Evolutionary conservation across 257 asterid species (phyloP).

Genomic region (Avicennia marina): DNA sequence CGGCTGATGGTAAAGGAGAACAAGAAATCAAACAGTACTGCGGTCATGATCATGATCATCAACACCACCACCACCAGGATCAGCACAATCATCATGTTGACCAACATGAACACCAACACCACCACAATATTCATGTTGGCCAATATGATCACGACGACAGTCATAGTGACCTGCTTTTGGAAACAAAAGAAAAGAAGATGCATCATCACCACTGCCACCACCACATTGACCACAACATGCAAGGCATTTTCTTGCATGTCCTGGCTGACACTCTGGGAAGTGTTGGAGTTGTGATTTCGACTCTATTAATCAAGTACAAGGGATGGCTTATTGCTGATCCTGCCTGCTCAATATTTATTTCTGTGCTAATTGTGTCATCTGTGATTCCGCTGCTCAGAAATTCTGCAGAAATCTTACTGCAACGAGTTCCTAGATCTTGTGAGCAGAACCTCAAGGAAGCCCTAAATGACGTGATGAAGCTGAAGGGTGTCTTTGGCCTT

Average conservation of each 20-base stretch:
- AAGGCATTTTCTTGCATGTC: conserved; percentile 95
- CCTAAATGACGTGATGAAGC: conserved; percentile 40
- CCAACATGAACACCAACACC: conserved; percentile 20
- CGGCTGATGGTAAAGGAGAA: conserved; percentile 8
- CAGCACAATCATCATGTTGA: conserved; percentile 15
- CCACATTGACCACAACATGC: conserved; percentile 98
- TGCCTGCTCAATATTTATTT: conserved; percentile 91
- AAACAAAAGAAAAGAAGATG: conserved; percentile 28
- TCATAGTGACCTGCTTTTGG: conserved; percentile 19
- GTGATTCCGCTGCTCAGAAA: conserved; percentile 92
- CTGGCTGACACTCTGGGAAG: conserved; percentile 97
- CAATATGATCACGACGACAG: too few relatives aligned
- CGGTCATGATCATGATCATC: conserved; percentile 14
- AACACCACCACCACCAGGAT: neutral
- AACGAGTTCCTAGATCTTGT: conserved; percentile 77
- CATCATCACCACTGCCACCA: conserved; percentile 65
- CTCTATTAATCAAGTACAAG: conserved; percentile 85
- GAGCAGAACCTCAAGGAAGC: conserved; percentile 68
- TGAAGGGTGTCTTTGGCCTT: conserved; percentile 61
- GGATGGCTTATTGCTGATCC: conserved; percentile 98
- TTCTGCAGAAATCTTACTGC: conserved; percentile 83
- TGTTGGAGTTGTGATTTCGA: conserved; percentile 86
- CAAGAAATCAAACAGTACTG: neutral
- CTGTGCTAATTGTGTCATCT: conserved; percentile 68
- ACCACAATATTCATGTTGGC: too few relatives aligned